These are phyloP conservation scores for Candolleomyces efflorescens DNA, from an alignment of 768 basidiomycete genomes.

Conservation along the genomic window DNA sequence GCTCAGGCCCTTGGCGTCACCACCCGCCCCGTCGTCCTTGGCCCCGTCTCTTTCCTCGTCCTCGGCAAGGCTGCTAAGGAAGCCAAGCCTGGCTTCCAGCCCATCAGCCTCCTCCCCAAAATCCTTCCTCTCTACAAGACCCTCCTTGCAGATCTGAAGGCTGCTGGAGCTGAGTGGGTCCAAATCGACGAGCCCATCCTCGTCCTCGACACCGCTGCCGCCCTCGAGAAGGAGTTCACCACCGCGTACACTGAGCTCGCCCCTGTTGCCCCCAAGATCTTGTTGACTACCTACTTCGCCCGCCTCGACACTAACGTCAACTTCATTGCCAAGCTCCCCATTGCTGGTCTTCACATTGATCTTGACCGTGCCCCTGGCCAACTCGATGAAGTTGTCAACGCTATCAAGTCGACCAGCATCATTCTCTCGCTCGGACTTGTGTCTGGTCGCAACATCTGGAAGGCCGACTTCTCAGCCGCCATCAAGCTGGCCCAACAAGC, in stretches of 20 bases:
- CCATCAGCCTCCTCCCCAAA: constrained; percentile 85
- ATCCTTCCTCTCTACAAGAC: constrained; percentile 90
- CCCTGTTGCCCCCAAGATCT: constrained; percentile 83
- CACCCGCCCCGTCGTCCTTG: constrained; percentile 95
- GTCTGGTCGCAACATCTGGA: constrained; percentile 99
- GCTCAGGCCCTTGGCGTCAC: constrained; percentile 84
- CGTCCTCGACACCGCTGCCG: constrained; percentile 80
- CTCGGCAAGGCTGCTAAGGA: constrained; percentile 91
- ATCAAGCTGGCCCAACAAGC: constrained; percentile 83
- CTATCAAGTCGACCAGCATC: constrained; percentile 78
- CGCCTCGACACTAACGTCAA: constrained; percentile 91
- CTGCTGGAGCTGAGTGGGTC: constrained; percentile 90
- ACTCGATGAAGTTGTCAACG: constrained; percentile 75
- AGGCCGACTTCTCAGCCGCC: constrained; percentile 85
- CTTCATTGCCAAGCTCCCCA: constrained; percentile 86
- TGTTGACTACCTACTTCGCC: constrained; percentile 95
- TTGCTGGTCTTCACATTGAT: constrained; percentile 94
- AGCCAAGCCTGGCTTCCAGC: constrained; percentile 78
- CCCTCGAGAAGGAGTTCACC: constrained; percentile 75
- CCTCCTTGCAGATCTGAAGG: constrained; percentile 86
- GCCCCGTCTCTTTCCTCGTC: constrained; percentile 91
- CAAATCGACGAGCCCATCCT: constrained; percentile 98
- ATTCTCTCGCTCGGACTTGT: constrained; percentile 91
- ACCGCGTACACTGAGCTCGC: constrained; percentile 78
- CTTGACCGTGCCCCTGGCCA: constrained; percentile 91